Evolutionary conservation across 2,329 filamentous ascomycete species (phyloP).

Genomic region (Lachnellula hyalina): DNA sequence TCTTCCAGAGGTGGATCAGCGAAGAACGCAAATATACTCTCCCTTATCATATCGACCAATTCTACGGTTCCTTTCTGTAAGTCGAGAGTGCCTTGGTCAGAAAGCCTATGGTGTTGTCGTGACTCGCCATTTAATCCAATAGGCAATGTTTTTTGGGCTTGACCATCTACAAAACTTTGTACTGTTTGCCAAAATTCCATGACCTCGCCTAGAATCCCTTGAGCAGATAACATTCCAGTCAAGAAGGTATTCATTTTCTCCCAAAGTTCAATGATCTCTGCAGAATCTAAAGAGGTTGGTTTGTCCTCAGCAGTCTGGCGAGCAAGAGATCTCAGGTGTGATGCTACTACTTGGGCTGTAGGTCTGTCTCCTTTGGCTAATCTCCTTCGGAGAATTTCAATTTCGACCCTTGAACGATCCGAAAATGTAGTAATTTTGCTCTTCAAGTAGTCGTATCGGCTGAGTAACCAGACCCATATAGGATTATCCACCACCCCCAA

Average conservation of each 20-base stretch:
- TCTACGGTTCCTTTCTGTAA: conserved; percentile 75
- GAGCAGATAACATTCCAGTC: conserved; percentile 66
- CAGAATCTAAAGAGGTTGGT: conserved; percentile 64
- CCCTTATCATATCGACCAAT: conserved; percentile 75
- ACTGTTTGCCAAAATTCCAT: conserved; percentile 92
- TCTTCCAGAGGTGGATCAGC: conserved; percentile 85
- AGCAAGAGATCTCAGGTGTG: conserved; percentile 69
- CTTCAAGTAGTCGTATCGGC: conserved; percentile 83
- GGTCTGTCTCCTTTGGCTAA: conserved; percentile 72
- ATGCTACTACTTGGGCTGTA: conserved; percentile 61
- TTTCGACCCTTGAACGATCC: conserved; percentile 84
- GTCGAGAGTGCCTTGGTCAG: conserved; percentile 62
- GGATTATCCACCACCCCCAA: conserved; percentile 93
- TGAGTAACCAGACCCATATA: conserved; percentile 92
- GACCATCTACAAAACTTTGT: conserved; percentile 83
- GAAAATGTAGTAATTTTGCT: conserved; percentile 74
- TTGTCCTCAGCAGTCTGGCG: conserved; percentile 60
- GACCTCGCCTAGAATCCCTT: conserved; percentile 82
- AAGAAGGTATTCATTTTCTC: conserved; percentile 77
- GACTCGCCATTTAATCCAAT: conserved; percentile 78
- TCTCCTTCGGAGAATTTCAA: conserved; percentile 81
- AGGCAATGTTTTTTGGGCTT: conserved; percentile 73
- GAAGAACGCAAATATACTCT: conserved; percentile 77
- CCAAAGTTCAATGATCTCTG: conserved; percentile 85
- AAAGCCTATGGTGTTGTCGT: conserved; percentile 72